Base-by-base conservation (phyloP, 2,329 filamentous ascomycete genomes). In the Alternaria sp. region DNA sequence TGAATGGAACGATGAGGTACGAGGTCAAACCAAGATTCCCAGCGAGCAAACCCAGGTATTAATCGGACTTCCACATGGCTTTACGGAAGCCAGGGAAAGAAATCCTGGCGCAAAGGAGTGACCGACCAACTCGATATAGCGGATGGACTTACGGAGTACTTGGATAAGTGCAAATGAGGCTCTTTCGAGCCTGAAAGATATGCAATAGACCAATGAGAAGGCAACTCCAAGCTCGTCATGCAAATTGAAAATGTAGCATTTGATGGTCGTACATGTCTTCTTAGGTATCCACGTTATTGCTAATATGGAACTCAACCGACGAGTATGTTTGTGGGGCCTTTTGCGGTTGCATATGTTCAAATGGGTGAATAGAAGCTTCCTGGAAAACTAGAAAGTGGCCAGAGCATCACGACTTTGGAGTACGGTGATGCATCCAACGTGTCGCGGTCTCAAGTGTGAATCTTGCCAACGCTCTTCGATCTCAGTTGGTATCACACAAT, bases 261-360 rank as follows among this genome's bases (percentile, higher is more conserved):
- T 58, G 30, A 54, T 66, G 41, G 56, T 52, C n/a, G 46, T 44
- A 62, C 61, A 56, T 48, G 53, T 32, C 54, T 12, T 53, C 14
- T 32, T 42, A 34, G 22, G 49, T 42, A 42, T 11, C 57, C 57
- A 51, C 39, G 51, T 66, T 69, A 67, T 66, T 69, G 63, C 16
- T 65, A 68, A 71, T 68, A 65, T 71, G 48, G 59, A 61, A n/a
- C 20, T 51, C 47, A 57, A 11, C 22, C 34, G 32, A 48, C 26
- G 36, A 22, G 52, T 47, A 41, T 39, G 46, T 22, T 62, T 64
- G 59, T 62, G 64, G 64, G 64, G 62, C 64, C 22, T 30, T n/a
- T 18, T 16, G 41, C 46, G 38, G 24, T 30, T 47, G 34, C 30
- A 38, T 49, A 5, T n/a, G 32, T 38, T 34, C 18, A 3, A 30